Conservation (phyloP, 2,329 filamentous ascomycete genomes). For the Penicillium glabrum region DNA sequence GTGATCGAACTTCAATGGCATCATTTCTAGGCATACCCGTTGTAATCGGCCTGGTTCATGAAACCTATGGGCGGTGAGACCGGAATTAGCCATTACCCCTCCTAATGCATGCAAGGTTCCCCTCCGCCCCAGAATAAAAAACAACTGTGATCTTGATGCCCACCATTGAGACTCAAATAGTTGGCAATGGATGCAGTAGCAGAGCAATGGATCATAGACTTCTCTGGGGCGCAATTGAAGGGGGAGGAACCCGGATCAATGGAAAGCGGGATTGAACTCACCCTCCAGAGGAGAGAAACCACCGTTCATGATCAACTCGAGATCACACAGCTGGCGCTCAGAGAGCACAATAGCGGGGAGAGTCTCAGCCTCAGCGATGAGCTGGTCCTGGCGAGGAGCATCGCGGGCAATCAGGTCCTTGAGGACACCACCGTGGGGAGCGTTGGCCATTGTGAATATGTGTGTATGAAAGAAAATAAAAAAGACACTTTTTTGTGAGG, state of each 20-base stretch:
- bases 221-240: not conserved
- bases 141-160: not conserved
- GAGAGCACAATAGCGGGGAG: conserved; percentile 81
- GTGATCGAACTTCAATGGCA: conserved; percentile 10
- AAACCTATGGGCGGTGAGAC: conserved; percentile 67
- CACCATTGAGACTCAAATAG: too few species aligned
- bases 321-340: conserved; percentile 95
- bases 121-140: not conserved
- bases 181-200: too few species aligned
- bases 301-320: conserved; percentile 95
- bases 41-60: conserved; percentile 96
- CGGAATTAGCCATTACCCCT: conserved; percentile 17
- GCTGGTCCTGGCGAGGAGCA: conserved; percentile 75
- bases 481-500: conserved; percentile 3
- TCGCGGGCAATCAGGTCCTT: conserved; percentile 98
- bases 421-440: conserved; percentile 85
- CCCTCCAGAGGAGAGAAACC: conserved; percentile 98
- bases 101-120: not conserved
- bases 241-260: not conserved
- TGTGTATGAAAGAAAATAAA: conserved; percentile 1
- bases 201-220: too few species aligned
- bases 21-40: conserved; percentile 62
- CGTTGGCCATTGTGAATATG: conserved; percentile 46
- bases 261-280: conserved; percentile 46
- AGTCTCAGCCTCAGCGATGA: conserved; percentile 78